phyloP scores from a whole-genome alignment of 169 alveolate genomes.

The Toxoplasma gondii region DNA sequence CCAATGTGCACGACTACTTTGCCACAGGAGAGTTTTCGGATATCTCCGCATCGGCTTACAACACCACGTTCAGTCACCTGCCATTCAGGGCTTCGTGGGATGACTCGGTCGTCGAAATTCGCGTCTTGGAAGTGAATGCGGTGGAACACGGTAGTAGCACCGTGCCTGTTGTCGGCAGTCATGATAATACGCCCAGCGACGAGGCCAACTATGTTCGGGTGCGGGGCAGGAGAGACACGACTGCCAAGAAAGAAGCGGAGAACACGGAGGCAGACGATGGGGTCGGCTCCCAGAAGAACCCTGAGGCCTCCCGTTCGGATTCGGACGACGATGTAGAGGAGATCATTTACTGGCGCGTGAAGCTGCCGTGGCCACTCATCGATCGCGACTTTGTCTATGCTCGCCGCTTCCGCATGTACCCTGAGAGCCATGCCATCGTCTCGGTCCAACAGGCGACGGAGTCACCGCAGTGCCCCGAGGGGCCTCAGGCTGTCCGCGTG shows the following conservation, averaged over 20 bases:
- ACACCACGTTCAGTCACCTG: conserved; percentile 24
- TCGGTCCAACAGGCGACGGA: conserved; percentile 52
- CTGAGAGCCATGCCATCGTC: conserved; percentile 33
- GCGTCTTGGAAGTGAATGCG: background rate
- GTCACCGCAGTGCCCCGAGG: conserved; percentile 45
- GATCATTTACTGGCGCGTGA: conserved; percentile 58
- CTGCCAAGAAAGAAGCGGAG: no score
- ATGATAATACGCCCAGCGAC: background rate
- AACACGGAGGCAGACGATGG: no score
- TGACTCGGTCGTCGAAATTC: conserved; percentile 16
- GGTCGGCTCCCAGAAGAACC: no score
- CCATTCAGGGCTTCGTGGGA: conserved; percentile 64
- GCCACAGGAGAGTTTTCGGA: conserved; percentile 50
- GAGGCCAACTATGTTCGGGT: background rate
- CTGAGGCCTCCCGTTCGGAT: background rate
- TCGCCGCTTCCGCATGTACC: conserved; percentile 44
- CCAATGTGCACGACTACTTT: conserved; percentile 44
- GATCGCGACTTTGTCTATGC: conserved; percentile 69
- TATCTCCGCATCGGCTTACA: conserved; percentile 50
- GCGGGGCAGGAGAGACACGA: no score
- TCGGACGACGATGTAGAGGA: conserved; percentile 34
- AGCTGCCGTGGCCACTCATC: conserved; percentile 66
- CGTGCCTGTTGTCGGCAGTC: background rate
- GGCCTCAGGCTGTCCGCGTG: conserved; percentile 46
- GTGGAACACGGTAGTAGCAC: background rate